Base-by-base conservation (phyloP, 345 rosid species). In the Aquilaria sinensis region DNA sequence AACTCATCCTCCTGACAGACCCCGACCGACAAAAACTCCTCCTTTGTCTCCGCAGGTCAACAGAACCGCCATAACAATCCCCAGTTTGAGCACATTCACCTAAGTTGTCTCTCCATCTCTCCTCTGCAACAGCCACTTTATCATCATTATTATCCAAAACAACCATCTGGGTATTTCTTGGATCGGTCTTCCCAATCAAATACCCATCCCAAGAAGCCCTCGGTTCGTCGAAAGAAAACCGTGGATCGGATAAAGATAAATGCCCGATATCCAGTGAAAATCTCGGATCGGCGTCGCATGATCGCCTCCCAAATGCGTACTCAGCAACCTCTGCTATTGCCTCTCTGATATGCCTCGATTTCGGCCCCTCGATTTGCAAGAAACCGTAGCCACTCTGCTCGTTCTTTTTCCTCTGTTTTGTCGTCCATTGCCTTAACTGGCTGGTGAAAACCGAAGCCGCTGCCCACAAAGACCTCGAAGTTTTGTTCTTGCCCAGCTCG, bases 81-180 rank as follows among this genome's bases (percentile, higher is more conserved):
- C 82, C 75, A 2, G 97, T 94, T 73, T 94, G 95, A 63, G 72
- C 79, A 31, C 90, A 86, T 41, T 97, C 97, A 2, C 98, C 97
- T 13, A 92, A 88, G 57, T 75, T 75, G 66, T 47, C 69, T 56
- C 67, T 71, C 63, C 43, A 72, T 57, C 56, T 63, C 60, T 69
- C 86, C 32, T 60, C 83, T 34, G 45, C 68, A 37, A 43, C 43
- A 33, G 73, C 70, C 80, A 81, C 81, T 29, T 12, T 85, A 62
- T 81, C 93, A 73, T 84, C 92, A 9, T 70, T 64, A 70, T 37
- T 8, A 37, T 37, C 43, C 43, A 37, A 5, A 37, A 37, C 43
- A 41, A 82, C 79, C 73, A 80, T 57, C 10, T 86, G 74, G n/a
- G 72, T 53, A 23, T 72, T 68, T 78, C 75, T 73, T n/a, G 79